These are phyloP conservation scores for Mycena chlorophos DNA, from an alignment of 768 basidiomycete genomes.

Conservation along the genomic window DNA sequence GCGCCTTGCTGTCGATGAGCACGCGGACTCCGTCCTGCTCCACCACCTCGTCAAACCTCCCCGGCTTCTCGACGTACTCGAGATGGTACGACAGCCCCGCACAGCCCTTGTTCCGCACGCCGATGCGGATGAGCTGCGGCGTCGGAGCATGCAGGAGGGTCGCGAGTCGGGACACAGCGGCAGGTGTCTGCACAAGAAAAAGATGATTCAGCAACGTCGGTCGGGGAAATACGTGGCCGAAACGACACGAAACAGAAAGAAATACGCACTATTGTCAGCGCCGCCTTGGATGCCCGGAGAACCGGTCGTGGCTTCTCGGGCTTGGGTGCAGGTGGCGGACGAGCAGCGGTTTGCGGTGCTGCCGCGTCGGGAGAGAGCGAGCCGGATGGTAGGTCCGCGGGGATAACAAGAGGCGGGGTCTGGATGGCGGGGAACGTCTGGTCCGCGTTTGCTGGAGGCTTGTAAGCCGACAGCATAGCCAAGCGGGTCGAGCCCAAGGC, in stretches of 20 bases:
- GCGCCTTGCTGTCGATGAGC: constrained; percentile 92
- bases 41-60: constrained; percentile 93
- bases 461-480: constrained; percentile 69
- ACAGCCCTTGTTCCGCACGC: constrained; percentile 96
- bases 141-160: constrained; percentile 78
- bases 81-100: constrained; percentile 86
- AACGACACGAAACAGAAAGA: background rate
- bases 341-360: constrained; percentile 70
- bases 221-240: too few relatives aligned
- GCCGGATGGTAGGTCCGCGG: constrained; percentile 42
- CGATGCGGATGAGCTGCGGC: constrained; percentile 91
- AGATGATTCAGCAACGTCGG: too few relatives aligned
- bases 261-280: constrained; percentile 65
- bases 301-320: constrained; percentile 62
- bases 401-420: constrained; percentile 54
- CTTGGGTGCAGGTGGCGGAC: constrained; percentile 70
- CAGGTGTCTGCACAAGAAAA: constrained; percentile 59
- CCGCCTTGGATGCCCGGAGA: constrained; percentile 73
- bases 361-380: constrained; percentile 57
- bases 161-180: constrained; percentile 70
- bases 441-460: constrained; percentile 32
- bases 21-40: constrained; percentile 94
- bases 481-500: constrained; percentile 45
- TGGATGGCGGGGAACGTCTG: constrained; percentile 36
- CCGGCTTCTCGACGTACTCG: constrained; percentile 90